Base-by-base conservation (phyloP, 805 yeast species). In the Kazachstania africana region DNA sequence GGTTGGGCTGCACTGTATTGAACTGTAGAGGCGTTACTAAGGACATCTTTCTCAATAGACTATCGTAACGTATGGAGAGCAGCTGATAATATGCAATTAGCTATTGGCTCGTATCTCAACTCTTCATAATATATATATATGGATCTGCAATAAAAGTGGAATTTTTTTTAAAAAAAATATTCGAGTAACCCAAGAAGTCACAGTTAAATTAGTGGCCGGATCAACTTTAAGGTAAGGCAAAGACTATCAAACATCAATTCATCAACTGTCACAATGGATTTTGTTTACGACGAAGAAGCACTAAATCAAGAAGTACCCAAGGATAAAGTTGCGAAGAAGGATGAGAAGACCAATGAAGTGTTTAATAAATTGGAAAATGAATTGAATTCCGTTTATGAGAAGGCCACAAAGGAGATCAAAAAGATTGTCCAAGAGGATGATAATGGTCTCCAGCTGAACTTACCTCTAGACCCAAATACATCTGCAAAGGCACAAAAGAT, bases 1-100 rank as follows among this genome's bases (percentile, higher is more conserved):
- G 59, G 29, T 68, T 63, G 2, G 79, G 72, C 44, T 78, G 82
- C 3, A 87, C 72, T 12, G 72, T 63, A 30, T 75, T 73, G 55
- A 79, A 91, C 36, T 84, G 66, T 37, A 87, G 62, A 2, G 98
- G 97, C 0, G 95, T 83, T 0, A 75, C 76, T 30, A 47, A 26
- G 4, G 53, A 40, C 52, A 45, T 45, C 9, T 10, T 19, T 19
- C 22, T 19, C 6, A 8, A 10, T 19, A 19, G 17, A 16, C n/a
- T 13, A 6, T n/a, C 13, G 12, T 12, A 21, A 12, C 24, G 12
- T 9, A 9, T 9, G 24, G 12, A 12, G 12, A 12, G 24, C 12
- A 21, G 12, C 24, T 12, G 9, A 21, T 9, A 21, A 9, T 21
- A 21, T 9, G 9, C 9, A 12, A 9, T 9, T 9, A 21, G 24